Evolutionary conservation across 1,284 basidiomycete genomes (phyloP).

Genomic region (Mycosarcoma maydis): DNA sequence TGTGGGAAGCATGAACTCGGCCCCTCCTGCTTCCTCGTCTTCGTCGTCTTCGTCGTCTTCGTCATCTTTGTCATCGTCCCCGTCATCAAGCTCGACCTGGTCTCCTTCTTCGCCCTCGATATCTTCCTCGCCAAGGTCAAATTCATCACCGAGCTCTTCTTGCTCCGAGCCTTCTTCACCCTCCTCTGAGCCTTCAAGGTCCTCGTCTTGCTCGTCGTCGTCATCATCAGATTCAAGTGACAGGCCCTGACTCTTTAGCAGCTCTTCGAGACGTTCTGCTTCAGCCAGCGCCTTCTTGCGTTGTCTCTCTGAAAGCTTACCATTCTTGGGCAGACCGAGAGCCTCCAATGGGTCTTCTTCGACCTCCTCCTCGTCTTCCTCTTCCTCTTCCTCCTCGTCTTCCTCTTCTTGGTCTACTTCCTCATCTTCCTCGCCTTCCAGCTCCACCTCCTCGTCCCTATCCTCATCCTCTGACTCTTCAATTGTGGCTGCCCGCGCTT

Average conservation of each 20-base stretch:
- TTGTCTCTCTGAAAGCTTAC: slow-evolving; percentile 60
- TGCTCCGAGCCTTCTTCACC: slow-evolving; percentile 46
- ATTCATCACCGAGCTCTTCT: slow-evolving; percentile 53
- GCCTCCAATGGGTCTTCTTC: slow-evolving; percentile 45
- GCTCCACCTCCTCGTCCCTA: slow-evolving; percentile 66
- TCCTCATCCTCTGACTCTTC: too few relatives aligned
- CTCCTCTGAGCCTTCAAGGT: slow-evolving; percentile 22
- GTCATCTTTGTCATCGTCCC: neutral
- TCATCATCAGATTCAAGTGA: slow-evolving; percentile 54
- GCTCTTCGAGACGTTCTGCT: slow-evolving; percentile 63
- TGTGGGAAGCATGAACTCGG: slow-evolving; percentile 79
- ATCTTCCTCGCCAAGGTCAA: slow-evolving; percentile 34
- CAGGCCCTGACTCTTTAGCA: slow-evolving; percentile 63
- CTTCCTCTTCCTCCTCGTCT: slow-evolving; percentile 28
- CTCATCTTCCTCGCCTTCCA: slow-evolving; percentile 68
- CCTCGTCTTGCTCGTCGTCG: slow-evolving; percentile 29
- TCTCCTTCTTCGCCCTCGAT: slow-evolving; percentile 42
- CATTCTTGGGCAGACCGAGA: slow-evolving; percentile 54
- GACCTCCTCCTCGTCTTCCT: slow-evolving; percentile 29
- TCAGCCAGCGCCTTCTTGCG: slow-evolving; percentile 65
- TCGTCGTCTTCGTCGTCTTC: slow-evolving; percentile 65
- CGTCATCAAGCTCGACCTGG: slow-evolving; percentile 37
- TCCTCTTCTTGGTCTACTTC: slow-evolving; percentile 59
- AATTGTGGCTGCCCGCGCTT: slow-evolving; percentile 10
- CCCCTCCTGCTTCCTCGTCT: slow-evolving; percentile 68